These are phyloP conservation scores for Sclerotinia sclerotiorum DNA, from an alignment of 2,329 filamentous ascomycete species.

Conservation along the genomic window DNA sequence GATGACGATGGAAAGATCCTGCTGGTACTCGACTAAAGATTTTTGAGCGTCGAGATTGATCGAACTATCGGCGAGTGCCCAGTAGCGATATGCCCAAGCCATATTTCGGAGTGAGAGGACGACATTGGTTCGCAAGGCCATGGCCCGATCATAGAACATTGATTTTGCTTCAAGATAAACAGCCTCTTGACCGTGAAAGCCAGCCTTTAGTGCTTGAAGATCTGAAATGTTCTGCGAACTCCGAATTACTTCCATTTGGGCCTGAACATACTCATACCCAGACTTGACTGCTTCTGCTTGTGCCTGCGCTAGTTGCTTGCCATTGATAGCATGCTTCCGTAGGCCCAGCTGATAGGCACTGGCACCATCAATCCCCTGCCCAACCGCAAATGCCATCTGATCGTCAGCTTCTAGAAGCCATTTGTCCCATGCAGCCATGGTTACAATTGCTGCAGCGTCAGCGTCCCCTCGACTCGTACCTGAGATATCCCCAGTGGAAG, in stretches of 20 bases:
- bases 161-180: constrained; percentile 13
- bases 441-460: constrained; percentile 1
- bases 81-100: constrained; percentile 16
- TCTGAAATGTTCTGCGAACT: constrained; percentile 1
- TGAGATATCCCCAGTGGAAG: constrained; percentile 3
- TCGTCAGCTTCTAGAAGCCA: constrained; percentile 6
- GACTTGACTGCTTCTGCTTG: constrained; percentile 14
- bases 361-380: background rate
- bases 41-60: constrained; percentile 9
- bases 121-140: constrained; percentile 13
- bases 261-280: constrained; percentile 10
- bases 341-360: constrained; percentile 4
- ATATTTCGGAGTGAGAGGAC: constrained; percentile 6
- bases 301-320: constrained; percentile 15
- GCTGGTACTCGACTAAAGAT: background rate
- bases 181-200: constrained; percentile 7
- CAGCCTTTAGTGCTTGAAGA: background rate
- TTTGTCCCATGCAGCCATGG: constrained; percentile 15
- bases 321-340: constrained; percentile 17
- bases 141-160: constrained; percentile 16
- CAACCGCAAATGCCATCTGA: constrained; percentile 6
- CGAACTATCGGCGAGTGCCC: constrained; percentile 9
- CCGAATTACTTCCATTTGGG: constrained; percentile 15
- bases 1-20: constrained; percentile 7
- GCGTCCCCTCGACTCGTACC: constrained; percentile 7